phyloP scores from a whole-genome alignment of 805 yeast species.

The Kuraishia capsulata region DNA sequence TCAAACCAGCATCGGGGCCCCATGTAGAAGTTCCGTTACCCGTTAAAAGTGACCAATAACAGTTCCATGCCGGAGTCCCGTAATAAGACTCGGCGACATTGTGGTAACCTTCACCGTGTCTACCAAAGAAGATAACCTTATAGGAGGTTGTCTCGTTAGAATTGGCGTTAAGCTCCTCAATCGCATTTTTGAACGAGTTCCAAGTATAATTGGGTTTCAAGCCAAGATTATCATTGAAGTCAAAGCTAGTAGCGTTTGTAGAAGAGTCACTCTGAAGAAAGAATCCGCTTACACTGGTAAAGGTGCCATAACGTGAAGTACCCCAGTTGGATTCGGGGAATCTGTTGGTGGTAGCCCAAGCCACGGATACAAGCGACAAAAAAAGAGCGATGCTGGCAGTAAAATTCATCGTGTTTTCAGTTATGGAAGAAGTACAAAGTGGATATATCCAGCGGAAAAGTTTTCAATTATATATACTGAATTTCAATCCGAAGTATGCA shows the following conservation, averaged over 20 bases:
- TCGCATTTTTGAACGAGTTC: constrained; percentile 19
- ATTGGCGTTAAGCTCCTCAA: constrained; percentile 25
- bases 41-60: constrained; percentile 30
- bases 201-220: constrained; percentile 20
- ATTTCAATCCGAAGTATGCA: too few relatives aligned
- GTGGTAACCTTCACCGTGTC: constrained; percentile 50
- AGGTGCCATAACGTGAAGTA: constrained; percentile 4
- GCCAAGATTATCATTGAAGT: constrained; percentile 36
- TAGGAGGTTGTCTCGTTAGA: constrained; percentile 22
- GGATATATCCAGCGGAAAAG: too few relatives aligned
- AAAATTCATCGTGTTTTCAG: too few relatives aligned
- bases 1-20: constrained; percentile 43
- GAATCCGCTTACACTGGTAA: constrained; percentile 24
- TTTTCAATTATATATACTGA: too few relatives aligned
- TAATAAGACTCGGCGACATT: constrained; percentile 35
- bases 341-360: neutral
- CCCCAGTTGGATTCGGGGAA: constrained; percentile 1
- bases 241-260: constrained; percentile 32
- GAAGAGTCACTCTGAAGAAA: constrained; percentile 33
- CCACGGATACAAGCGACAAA: neutral
- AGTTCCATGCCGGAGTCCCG: constrained; percentile 37
- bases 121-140: constrained; percentile 36
- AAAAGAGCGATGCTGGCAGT: too few relatives aligned
- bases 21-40: constrained; percentile 39
- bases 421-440: too few relatives aligned